These are phyloP conservation scores for Aspergillus fijiensis DNA, from an alignment of 2,329 filamentous ascomycete species.

Conservation along the genomic window DNA sequence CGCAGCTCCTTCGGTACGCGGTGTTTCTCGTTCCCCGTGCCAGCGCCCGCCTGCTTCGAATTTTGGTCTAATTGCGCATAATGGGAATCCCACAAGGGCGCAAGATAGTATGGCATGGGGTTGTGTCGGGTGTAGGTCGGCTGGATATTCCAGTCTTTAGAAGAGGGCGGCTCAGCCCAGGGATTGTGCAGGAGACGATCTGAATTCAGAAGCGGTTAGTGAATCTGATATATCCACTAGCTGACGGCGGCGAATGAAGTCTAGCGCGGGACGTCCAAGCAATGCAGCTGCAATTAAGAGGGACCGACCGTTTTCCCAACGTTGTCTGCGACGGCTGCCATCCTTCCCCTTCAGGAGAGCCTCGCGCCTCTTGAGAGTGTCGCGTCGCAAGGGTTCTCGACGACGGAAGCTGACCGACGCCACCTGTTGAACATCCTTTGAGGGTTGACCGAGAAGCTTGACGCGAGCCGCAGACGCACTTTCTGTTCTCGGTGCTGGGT, in stretches of 20 bases:
- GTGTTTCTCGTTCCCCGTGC: slow-evolving; percentile 31
- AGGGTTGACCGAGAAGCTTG: slow-evolving; percentile 20
- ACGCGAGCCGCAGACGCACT: slow-evolving; percentile 31
- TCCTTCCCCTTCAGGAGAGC: slow-evolving; percentile 84
- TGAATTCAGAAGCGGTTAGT: slow-evolving; percentile 41
- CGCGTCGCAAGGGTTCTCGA: slow-evolving; percentile 56
- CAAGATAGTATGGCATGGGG: slow-evolving; percentile 82
- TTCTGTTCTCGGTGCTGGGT: slow-evolving; percentile 37
- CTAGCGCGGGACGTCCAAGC: neutral
- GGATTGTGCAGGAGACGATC: slow-evolving; percentile 86
- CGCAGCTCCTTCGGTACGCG: slow-evolving; percentile 77
- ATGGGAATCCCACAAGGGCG: slow-evolving; percentile 75
- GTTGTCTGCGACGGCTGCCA: slow-evolving; percentile 77
- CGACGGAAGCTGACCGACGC: slow-evolving; percentile 50
- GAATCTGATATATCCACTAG: slow-evolving; percentile 3
- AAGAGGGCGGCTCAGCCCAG: slow-evolving; percentile 76
- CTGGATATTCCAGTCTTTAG: slow-evolving; percentile 77
- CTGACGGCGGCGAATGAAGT: neutral
- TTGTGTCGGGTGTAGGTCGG: slow-evolving; percentile 75
- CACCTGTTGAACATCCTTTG: slow-evolving; percentile 24
- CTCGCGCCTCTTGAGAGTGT: slow-evolving; percentile 68
- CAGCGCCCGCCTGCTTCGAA: slow-evolving; percentile 42
- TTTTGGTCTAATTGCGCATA: slow-evolving; percentile 44
- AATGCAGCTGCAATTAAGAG: neutral
- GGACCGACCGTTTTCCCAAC: slow-evolving; percentile 87